phyloP scores from a whole-genome alignment of 2,329 filamentous ascomycete genomes.

The Aureobasidium sp. region DNA sequence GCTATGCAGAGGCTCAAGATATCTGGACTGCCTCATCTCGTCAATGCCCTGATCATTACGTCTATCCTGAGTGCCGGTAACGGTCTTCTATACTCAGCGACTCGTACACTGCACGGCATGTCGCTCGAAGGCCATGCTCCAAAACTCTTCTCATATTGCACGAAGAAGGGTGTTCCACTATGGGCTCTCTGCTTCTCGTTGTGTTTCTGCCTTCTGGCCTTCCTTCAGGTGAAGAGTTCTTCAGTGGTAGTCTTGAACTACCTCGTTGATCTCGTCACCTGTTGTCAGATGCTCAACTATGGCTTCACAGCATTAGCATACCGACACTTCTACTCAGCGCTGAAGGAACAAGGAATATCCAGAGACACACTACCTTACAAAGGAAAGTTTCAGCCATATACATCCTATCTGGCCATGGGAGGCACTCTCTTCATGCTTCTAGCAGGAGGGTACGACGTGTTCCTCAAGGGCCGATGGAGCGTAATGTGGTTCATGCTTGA shows the following conservation, averaged over 20 bases:
- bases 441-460: conserved; percentile 44
- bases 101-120: conserved; percentile 45
- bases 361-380: conserved; percentile 45
- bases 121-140: conserved; percentile 47
- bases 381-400: conserved; percentile 45
- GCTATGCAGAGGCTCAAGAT: conserved; percentile 35
- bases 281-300: conserved; percentile 52
- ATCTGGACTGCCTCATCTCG: conserved; percentile 33
- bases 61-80: conserved; percentile 50
- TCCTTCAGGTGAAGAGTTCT: conserved; percentile 24
- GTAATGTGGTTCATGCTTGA: conserved; percentile 3
- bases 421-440: conserved; percentile 26
- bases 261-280: conserved; percentile 49
- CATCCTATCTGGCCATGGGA: conserved; percentile 27
- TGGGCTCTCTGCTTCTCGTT: conserved; percentile 46
- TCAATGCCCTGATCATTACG: conserved; percentile 34
- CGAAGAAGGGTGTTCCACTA: conserved; percentile 52
- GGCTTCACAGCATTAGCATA: conserved; percentile 49
- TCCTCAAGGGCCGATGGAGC: conserved; percentile 5
- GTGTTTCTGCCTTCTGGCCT: conserved; percentile 28
- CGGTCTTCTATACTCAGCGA: conserved; percentile 47
- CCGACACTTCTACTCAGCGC: conserved; percentile 44
- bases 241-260: conserved; percentile 26
- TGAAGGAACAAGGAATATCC: conserved; percentile 38
- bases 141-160: conserved; percentile 49